A percentile compares a stretch with the other conserved stretches of the same genome.
Conservation (phyloP, 768 basidiomycete genomes). For the Gautieria morchelliformis region DNA sequence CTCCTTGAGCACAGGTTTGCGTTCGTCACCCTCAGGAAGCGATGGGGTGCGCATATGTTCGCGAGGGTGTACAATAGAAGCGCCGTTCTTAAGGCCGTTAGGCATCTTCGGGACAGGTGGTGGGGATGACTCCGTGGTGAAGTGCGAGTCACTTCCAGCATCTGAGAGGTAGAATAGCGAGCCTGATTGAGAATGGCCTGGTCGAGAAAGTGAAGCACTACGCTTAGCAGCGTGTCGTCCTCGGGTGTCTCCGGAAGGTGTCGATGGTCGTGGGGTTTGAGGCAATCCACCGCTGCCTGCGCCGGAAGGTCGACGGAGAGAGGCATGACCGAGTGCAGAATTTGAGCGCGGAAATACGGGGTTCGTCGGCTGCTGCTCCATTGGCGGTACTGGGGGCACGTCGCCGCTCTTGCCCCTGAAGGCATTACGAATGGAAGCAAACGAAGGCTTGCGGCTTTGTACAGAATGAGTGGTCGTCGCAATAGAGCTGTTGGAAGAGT, state of each 20-base stretch:
- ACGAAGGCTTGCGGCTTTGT: conserved; percentile 74
- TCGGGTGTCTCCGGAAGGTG: conserved; percentile 32
- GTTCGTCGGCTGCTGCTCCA: conserved; percentile 65
- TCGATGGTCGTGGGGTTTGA: conserved; percentile 42
- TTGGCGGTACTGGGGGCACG: conserved; percentile 54
- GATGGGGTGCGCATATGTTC: conserved; percentile 27
- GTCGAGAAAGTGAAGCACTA: conserved; percentile 51
- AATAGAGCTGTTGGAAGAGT: conserved; percentile 65
- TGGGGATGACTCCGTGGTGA: conserved; percentile 43
- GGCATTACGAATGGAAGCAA: conserved; percentile 79
- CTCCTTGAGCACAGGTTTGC: conserved; percentile 58
- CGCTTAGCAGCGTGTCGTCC: conserved; percentile 31
- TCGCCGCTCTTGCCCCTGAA: conserved; percentile 63
- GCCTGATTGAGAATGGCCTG: conserved; percentile 69
- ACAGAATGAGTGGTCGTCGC: conserved; percentile 40
- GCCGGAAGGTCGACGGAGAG: conserved; percentile 28
- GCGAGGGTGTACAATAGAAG: conserved; percentile 26
- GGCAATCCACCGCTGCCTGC: conserved; percentile 13
- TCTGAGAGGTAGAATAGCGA: conserved; percentile 67
- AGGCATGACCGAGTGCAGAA: conserved; percentile 53
- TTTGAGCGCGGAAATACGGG: conserved; percentile 69
- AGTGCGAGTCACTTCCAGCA: conserved; percentile 58
- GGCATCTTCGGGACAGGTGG: conserved; percentile 77
- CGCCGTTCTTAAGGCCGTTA: conserved; percentile 37
- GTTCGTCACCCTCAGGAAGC: conserved; percentile 31